Base-by-base conservation (phyloP, 2,329 filamentous ascomycete species). In the Penicillium sp. region DNA sequence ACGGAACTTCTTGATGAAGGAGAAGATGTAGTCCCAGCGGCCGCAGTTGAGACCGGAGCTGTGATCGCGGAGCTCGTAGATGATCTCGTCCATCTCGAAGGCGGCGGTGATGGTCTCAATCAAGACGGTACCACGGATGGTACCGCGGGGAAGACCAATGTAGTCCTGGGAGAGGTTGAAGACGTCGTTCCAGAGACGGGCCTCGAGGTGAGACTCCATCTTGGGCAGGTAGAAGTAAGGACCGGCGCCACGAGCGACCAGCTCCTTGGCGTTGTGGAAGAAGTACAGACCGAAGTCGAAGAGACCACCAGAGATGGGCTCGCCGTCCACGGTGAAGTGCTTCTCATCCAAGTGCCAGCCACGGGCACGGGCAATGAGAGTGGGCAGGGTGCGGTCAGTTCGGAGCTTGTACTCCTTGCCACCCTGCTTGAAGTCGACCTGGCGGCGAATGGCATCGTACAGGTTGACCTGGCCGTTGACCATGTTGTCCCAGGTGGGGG, bases 61-160 rank as follows among this genome's bases (percentile, higher is more conserved):
- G 82, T 99, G 94, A 72, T 97, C 93, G 57, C 94, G 89, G 64
- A 99, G 88, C 81, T 97, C 94, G 77, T 97, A 99, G 79, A 99
- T 97, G 78, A 99, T 97, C 86, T 99, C 94, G 69, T 99, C 94
- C 94, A 99, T 99, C 83, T 99, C 94, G 70, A 99, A 99, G 14
- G 93, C 94, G 40, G 94, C 94, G 42, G 93, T 84, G 75, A 99
- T 97, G 53, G 94, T 97, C 84, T 99, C 94, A 70, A 99, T 97
- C 67, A 99, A 81, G 38, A 97, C 93, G 3, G 94, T 99, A 59
- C 85, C 94, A 66, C 94, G 89, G 77, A 97, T 96, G 51, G 92
- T 97, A 52, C 94, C 94, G 56, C 94, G 86, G 52, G 85, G 85
- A 79, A 99, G 89, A 65, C 90, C 90, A 71, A 97, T 86, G 78